Percentiles rank a stretch among this genome's conserved stretches.
Evolutionary conservation across 1,284 basidiomycete species (phyloP).

Genomic region (Rugosomyces carneus): DNA sequence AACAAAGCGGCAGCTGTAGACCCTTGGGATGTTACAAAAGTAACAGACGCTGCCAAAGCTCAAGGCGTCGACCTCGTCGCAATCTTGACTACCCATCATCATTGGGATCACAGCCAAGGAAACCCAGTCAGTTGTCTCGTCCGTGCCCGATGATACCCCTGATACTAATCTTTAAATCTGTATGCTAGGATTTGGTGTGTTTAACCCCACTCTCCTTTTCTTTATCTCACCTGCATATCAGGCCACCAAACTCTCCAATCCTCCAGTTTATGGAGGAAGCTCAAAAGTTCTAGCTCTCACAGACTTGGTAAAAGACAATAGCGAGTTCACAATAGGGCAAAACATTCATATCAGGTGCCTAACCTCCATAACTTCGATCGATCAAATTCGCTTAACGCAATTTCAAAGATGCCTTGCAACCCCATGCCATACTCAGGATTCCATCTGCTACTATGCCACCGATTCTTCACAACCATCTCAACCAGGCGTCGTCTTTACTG

Average conservation of each 20-base stretch:
- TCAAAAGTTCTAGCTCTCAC: conserved; percentile 64
- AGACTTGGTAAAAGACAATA: conserved; percentile 71
- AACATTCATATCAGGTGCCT: conserved; percentile 64
- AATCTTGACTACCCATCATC: conserved; percentile 85
- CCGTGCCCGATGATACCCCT: conserved; percentile 2
- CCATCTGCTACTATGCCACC: conserved; percentile 85
- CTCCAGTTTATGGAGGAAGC: conserved; percentile 84
- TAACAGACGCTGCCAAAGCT: conserved; percentile 60
- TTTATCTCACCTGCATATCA: conserved; percentile 25
- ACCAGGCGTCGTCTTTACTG: conserved; percentile 85
- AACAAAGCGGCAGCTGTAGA: conserved; percentile 76
- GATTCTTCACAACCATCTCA: conserved; percentile 43
- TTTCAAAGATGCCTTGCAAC: conserved; percentile 75
- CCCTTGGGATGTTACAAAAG: conserved; percentile 77
- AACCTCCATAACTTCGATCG: not conserved
- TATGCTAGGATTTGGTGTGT: conserved; percentile 49
- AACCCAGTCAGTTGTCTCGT: conserved; percentile 30
- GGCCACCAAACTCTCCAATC: conserved; percentile 57
- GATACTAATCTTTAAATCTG: conserved; percentile 4
- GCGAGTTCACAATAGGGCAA: conserved; percentile 69
- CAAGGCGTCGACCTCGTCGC: conserved; percentile 69
- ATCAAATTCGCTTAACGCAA: conserved; percentile 4
- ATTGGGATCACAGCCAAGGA: conserved; percentile 87
- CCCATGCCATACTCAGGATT: conserved; percentile 96
- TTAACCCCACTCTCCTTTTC: not conserved